phyloP scores from a whole-genome alignment of 2,329 filamentous ascomycete genomes.

The Mariannaea sp. region DNA sequence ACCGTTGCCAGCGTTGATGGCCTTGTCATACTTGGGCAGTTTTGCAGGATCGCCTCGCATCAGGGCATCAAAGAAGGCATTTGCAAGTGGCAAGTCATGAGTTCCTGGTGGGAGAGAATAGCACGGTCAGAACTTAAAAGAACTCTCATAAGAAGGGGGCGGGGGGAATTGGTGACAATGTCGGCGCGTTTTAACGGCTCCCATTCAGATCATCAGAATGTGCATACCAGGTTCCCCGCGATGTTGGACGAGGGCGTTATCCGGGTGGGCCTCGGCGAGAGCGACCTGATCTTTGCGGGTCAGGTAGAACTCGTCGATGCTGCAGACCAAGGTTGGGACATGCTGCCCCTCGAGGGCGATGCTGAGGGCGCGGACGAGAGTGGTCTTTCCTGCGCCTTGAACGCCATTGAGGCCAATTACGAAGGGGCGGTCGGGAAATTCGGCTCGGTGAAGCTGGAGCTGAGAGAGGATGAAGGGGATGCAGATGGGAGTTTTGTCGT shows the following conservation, averaged over 20 bases:
- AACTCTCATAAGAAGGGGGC: background rate
- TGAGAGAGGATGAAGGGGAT: conserved; percentile 75
- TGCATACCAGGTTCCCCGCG: conserved; percentile 74
- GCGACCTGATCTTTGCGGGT: conserved; percentile 68
- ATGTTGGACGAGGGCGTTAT: conserved; percentile 78
- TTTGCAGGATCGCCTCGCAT: conserved; percentile 56
- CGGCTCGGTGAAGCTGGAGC: conserved; percentile 55
- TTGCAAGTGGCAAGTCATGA: conserved; percentile 73
- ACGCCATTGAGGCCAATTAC: conserved; percentile 89
- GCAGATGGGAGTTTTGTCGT: conserved; percentile 80
- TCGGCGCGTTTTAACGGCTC: conserved; percentile 5
- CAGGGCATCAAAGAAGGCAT: conserved; percentile 64
- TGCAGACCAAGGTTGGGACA: conserved; percentile 72
- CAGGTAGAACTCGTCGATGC: conserved; percentile 90
- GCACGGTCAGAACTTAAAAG: conserved; percentile 8
- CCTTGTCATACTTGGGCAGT: conserved; percentile 84
- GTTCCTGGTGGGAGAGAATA: conserved; percentile 49
- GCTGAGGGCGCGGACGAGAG: conserved; percentile 73
- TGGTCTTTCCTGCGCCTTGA: conserved; percentile 92
- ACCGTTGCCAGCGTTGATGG: conserved; percentile 73
- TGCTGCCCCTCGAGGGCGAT: conserved; percentile 61
- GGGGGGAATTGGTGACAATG: too few species aligned
- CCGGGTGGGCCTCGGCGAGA: conserved; percentile 67
- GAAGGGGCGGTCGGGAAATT: conserved; percentile 60
- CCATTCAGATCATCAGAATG: background rate